Evolutionary conservation across 75 land plant genomes (phyloP).

Genomic region (Cupressus sempervirens): DNA sequence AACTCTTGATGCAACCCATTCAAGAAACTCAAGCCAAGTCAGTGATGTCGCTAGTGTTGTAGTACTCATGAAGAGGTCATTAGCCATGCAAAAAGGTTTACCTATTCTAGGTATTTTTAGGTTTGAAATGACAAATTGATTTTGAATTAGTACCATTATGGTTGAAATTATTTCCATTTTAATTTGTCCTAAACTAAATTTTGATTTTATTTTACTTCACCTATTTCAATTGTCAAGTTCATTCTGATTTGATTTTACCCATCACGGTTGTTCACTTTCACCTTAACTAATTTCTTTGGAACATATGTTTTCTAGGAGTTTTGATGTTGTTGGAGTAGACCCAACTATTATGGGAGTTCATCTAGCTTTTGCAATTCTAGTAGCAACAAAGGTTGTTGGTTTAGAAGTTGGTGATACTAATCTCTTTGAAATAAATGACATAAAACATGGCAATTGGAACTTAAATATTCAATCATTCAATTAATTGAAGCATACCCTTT

Average conservation of each 20-base stretch:
- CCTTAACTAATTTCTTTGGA: neutral
- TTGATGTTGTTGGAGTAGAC: slow-evolving; percentile 90
- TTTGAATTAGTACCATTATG: neutral
- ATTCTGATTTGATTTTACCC: too few relatives aligned
- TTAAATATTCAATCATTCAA: neutral
- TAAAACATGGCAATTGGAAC: slow-evolving; percentile 7
- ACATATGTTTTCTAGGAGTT: slow-evolving; percentile 48
- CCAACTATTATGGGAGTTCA: slow-evolving; percentile 92
- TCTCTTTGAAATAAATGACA: slow-evolving; percentile 98
- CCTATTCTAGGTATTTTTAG: slow-evolving; percentile 95
- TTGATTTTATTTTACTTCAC: too few relatives aligned
- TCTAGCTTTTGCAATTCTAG: slow-evolving; percentile 91
- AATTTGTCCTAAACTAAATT: too few relatives aligned
- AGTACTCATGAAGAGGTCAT: slow-evolving; percentile 75
- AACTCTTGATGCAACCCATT: too few relatives aligned
- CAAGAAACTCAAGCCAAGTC: too few relatives aligned
- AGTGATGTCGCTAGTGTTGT: slow-evolving; percentile 97
- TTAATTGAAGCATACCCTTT: too few relatives aligned
- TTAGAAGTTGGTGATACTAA: too few relatives aligned
- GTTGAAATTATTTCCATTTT: too few relatives aligned
- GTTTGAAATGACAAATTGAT: slow-evolving; percentile 22
- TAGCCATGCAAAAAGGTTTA: too few relatives aligned
- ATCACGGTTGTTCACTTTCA: neutral
- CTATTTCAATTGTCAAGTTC: too few relatives aligned
- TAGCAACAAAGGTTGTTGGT: slow-evolving; percentile 67